Base-by-base conservation (phyloP, 768 basidiomycete species). In the Kwoniella newhampshirensis region DNA sequence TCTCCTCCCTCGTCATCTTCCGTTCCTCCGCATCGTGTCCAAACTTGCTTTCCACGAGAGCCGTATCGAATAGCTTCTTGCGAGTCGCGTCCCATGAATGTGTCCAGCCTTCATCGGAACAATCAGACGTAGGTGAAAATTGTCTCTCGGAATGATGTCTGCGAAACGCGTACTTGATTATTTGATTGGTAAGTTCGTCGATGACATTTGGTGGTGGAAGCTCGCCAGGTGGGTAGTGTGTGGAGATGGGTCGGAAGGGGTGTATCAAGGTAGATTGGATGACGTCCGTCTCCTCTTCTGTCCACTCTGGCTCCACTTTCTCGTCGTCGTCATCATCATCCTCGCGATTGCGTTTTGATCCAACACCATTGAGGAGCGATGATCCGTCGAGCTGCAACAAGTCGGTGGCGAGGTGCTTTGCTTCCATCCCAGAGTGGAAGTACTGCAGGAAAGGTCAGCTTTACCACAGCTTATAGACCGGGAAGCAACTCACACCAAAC, bases 121-220 rank as follows among this genome's bases (percentile, higher is more conserved):
- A 32, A 32, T 32, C 32, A 13, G 32, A 32, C 15, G 12, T 25
- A 32, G 27, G n/a, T 7, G 23, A 4, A 26, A 4, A 47, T 36
- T 25, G 30, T 35, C 28, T 6, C 25, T 20, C 18, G 32, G 18
- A 43, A 32, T 15, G 40, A 18, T 12, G 35, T 30, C 27, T 32
- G 6, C 55, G 25, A 44, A 66, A 57, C 21, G 67, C 68, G 52
- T 64, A 73, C 5, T 66, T 39, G 9, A 75, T 49, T 43, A 76
- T 68, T 54, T 76, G 73, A 28, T 67, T 63, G 11, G 75, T 71
- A 11, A 76, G 51, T 48, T 76, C 75, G 46, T 76, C 75, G 12
- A 76, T 50, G 20, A 68, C 63, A 9, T 60, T 32, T 7, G 67
- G 45, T 1, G 70, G 70, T 5, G 75, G 75, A 7, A 76, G 57